A percentile compares a stretch with the other conserved stretches of the same genome.
These are phyloP conservation scores for Artemisia argyi DNA, from an alignment of 129 eudicot genomes.

Conservation along the genomic window DNA sequence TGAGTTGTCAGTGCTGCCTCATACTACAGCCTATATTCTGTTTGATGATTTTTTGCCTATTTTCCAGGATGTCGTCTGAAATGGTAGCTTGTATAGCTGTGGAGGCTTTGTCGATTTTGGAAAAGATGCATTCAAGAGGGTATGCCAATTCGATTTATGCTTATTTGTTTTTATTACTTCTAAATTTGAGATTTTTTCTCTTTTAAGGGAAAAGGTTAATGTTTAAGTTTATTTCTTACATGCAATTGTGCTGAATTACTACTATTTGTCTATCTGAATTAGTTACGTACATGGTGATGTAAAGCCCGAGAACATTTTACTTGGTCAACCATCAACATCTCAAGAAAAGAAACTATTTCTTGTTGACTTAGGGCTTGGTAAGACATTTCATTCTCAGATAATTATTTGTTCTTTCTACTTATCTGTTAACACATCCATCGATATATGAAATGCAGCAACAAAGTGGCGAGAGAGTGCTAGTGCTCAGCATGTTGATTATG, in stretches of 20 bases:
- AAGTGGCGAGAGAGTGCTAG: conserved; percentile 70
- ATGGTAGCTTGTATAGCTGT: conserved; percentile 37
- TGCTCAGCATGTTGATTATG: conserved; percentile 70
- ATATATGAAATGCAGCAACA: conserved; percentile 51
- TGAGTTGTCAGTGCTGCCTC: too few relatives aligned
- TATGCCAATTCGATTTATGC: neutral
- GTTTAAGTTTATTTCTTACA: conserved; percentile 9
- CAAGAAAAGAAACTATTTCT: conserved; percentile 84
- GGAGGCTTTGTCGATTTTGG: conserved; percentile 32
- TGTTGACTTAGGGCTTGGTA: conserved; percentile 83
- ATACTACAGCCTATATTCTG: too few relatives aligned
- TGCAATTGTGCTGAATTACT: neutral
- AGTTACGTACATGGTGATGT: conserved; percentile 91
- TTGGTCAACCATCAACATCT: conserved; percentile 81
- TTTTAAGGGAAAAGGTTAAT: neutral
- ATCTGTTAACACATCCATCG: neutral
- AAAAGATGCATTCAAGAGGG: conserved; percentile 33
- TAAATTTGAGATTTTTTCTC: neutral
- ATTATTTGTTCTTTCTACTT: too few relatives aligned
- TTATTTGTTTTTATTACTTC: neutral
- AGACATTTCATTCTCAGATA: neutral
- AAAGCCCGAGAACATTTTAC: conserved; percentile 81
- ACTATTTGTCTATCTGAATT: neutral
- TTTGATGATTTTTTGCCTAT: neutral
- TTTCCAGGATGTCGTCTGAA: conserved; percentile 30